Conservation (phyloP, 306 rosid species). For the Rosa persica region DNA sequence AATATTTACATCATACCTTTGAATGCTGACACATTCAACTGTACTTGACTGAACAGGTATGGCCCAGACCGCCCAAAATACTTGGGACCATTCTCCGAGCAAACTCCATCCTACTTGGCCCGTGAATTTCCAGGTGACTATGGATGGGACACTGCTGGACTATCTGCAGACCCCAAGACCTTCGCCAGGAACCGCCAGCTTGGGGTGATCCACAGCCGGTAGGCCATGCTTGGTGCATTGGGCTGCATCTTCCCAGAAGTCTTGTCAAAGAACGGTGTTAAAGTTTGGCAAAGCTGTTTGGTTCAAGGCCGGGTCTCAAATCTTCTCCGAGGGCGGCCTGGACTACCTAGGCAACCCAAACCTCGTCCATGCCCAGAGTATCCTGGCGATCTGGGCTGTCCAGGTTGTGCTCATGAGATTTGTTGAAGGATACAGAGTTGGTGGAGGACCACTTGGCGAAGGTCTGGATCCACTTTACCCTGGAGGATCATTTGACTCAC, state of each 20-base stretch:
- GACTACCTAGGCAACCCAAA: constrained; percentile 98
- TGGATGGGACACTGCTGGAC: constrained; percentile 97
- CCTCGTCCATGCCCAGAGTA: constrained; percentile 90
- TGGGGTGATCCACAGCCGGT: constrained; percentile 84
- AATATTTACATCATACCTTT: not conserved
- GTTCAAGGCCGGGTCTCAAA: constrained; percentile 96
- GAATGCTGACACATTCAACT: not conserved
- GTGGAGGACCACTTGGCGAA: constrained; percentile 98
- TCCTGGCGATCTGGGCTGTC: constrained; percentile 86
- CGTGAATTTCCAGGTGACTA: constrained; percentile 97
- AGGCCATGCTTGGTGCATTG: constrained; percentile 96
- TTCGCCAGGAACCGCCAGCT: constrained; percentile 93
- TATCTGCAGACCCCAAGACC: constrained; percentile 96
- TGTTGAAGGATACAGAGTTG: constrained; percentile 86
- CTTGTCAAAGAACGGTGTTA: constrained; percentile 79
- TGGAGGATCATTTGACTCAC: constrained; percentile 95
- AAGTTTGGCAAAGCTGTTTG: constrained; percentile 93
- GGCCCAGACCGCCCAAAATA: constrained; percentile 96
- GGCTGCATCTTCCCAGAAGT: constrained; percentile 86
- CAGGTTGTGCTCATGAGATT: constrained; percentile 98
- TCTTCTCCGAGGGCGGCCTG: constrained; percentile 93
- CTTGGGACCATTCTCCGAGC: constrained; percentile 97
- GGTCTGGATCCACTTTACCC: constrained; percentile 97
- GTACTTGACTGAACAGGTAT: constrained; percentile 53
- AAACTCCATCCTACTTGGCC: constrained; percentile 87